A percentile compares a stretch with the other conserved stretches of the same genome.
These are phyloP conservation scores for Coniochaeta pulveracea DNA, from an alignment of 2,329 filamentous ascomycete species.

Conservation along the genomic window DNA sequence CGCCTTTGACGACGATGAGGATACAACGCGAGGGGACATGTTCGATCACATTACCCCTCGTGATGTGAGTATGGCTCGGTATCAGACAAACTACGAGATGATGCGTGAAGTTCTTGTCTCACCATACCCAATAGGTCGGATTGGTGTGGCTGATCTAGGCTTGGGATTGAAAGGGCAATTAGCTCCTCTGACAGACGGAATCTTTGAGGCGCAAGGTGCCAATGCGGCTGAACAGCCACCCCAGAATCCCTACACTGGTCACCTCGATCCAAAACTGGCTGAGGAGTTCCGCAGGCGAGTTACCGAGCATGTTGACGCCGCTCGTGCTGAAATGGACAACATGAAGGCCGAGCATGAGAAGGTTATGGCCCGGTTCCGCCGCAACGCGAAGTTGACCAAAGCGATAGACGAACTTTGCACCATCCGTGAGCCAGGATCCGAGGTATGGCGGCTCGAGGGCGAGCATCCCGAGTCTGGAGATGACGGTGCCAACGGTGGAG, in stretches of 20 bases:
- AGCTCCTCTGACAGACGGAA: constrained; percentile 68
- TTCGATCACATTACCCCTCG: constrained; percentile 83
- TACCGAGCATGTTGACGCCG: constrained; percentile 57
- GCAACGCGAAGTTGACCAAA: constrained; percentile 55
- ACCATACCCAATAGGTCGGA: constrained; percentile 75
- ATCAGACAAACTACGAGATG: constrained; percentile 95
- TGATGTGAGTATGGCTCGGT: constrained; percentile 78
- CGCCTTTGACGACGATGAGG: constrained; percentile 76
- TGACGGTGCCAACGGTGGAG: constrained; percentile 26
- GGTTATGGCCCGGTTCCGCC: constrained; percentile 63
- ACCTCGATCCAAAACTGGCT: constrained; percentile 63
- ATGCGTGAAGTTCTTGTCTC: constrained; percentile 96
- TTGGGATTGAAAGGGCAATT: constrained; percentile 78
- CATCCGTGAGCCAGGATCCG: constrained; percentile 45
- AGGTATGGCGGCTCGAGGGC: constrained; percentile 56
- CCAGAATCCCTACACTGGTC: constrained; percentile 52
- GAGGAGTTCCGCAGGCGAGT: constrained; percentile 77
- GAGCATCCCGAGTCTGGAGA: constrained; percentile 36
- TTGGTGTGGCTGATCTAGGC: constrained; percentile 77
- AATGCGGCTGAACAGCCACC: constrained; percentile 31
- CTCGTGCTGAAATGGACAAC: constrained; percentile 71
- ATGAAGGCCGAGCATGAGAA: constrained; percentile 72
- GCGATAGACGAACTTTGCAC: constrained; percentile 68
- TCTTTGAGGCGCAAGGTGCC: constrained; percentile 58
- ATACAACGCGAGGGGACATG: constrained; percentile 74